Percentiles rank a stretch among this genome's conserved stretches.
These are phyloP conservation scores for Hypoxylon lienhwacheense DNA, from an alignment of 495 filamentous ascomycete species.

Conservation along the genomic window DNA sequence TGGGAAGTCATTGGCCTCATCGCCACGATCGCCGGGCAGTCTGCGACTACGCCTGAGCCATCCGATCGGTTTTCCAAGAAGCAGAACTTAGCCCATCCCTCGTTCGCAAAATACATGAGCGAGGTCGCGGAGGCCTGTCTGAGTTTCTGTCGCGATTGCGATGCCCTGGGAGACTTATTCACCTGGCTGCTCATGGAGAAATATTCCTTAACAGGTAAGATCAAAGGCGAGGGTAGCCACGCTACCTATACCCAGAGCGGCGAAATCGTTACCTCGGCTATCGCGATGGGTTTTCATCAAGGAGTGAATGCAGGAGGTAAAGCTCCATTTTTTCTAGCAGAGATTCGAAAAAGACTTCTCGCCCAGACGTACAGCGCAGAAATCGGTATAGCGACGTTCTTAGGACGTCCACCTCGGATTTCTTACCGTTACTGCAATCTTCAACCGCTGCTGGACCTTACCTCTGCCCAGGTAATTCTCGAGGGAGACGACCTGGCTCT, in stretches of 20 bases:
- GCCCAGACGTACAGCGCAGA: constrained; percentile 34
- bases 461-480: constrained; percentile 26
- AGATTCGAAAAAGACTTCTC: constrained; percentile 29
- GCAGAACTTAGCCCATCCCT: constrained; percentile 23
- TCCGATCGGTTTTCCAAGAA: constrained; percentile 27
- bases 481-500: constrained; percentile 29
- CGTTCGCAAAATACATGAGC: constrained; percentile 32
- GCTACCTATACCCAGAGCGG: constrained; percentile 32
- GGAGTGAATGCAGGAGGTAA: constrained; percentile 29
- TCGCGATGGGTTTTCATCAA: constrained; percentile 37
- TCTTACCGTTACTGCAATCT: constrained; percentile 40
- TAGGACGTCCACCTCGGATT: constrained; percentile 39
- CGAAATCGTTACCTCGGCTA: constrained; percentile 27
- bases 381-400: constrained; percentile 31
- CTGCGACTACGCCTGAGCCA: constrained; percentile 31
- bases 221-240: constrained; percentile 37
- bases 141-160: constrained; percentile 37
- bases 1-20: constrained; percentile 43
- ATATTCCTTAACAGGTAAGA: constrained; percentile 17
- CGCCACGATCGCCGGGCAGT: constrained; percentile 36
- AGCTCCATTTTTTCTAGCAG: constrained; percentile 36
- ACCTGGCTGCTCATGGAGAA: constrained; percentile 39
- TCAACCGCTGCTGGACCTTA: constrained; percentile 31
- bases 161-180: constrained; percentile 34
- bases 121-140: constrained; percentile 37